Base-by-base conservation (phyloP, 352 stramenopile genomes). In the Pythium sp. region DNA sequence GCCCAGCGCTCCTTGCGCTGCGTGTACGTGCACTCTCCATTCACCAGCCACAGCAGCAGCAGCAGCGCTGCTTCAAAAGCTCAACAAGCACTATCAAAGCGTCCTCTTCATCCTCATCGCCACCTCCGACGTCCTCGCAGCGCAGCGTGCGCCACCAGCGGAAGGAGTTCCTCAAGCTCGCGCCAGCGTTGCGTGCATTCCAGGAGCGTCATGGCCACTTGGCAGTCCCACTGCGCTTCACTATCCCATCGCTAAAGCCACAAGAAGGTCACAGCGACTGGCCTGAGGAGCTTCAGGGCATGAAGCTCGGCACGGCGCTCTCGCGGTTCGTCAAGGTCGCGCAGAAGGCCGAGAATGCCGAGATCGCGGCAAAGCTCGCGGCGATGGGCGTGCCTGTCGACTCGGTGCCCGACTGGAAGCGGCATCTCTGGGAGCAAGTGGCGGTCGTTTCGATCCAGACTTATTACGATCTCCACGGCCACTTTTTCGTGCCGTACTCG, bases 301-400 rank as follows among this genome's bases (percentile, higher is more conserved):
- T 82, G 68, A 82, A 82, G 46, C 63, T 82, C 8, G 76, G 76
- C 55, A 82, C 76, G 28, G 62, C 73, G n/a, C 70, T 82, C 68
- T 78, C 76, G 30, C 62, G 76, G 38, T 82, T 82, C 58, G 38
- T 80, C 20, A 78, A 76, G 12, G 73, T 73, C 3, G 73, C 71
- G 28, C 73, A 79, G 36, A 71, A 75, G 38, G 68, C 72, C 4
- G 57, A 59, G 22, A 63, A 79, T 55, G 58, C 67, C 11, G 30
- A 47, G n/a, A 46, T 80, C 6, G 58, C 65, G n/a, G 28, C 41
- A 18, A 46, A 76, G 30, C 62, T 82, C 22, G 38, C 30, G 38
- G 46, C 34, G 32, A 32, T 79, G 18, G 76, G 76, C 43, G 28
- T 78, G 11, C 64, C 69, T 2, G 56, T 79, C 9, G 59, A 70